Evolutionary conservation across 2,329 filamentous ascomycete genomes (phyloP), one percentile per base, ranked within the genome.

Genomic region (Penicillium sp.): DNA sequence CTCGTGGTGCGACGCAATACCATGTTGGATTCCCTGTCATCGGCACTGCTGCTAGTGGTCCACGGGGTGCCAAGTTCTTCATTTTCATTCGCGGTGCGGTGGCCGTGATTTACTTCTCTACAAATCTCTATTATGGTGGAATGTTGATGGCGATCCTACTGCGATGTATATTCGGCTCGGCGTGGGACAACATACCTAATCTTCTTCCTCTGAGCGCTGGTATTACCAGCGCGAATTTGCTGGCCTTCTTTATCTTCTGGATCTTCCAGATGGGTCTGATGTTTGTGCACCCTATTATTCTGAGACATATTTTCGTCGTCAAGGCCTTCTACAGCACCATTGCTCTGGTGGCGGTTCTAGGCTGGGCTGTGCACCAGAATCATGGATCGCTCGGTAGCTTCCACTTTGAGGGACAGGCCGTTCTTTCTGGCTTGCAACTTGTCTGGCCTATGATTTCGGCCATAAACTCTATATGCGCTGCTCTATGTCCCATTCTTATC

Each of bases 11-110:
- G 8, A 45, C 43, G 11, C 43, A 61, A 44, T 74, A 75, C 55
- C 73, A 75, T 50, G 59, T 75, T 28, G 73, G 72, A 31, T 73
- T 71, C 35, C 72, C 72, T 1, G 69, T 73, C 14, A 73, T 71
- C 38, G 66, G 66, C 8, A 63, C 71, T n/a, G 64, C 69, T 2
- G 61, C 66, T 7, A 65, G 69, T 2, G 72, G 72, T 6, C 69
- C 77, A 51, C 71, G 69, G 30, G 75, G 74, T 16, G 70, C 72
- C 1, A 70, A 71, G 52, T 72, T 74, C 28, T 77, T 78, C 60
- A 66, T 77, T 37, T 70, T 74, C 57, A 73, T 50, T 73, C 73
- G 5, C 26, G 51, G 50, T 25, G 46, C 56, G 4, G 52, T 52
- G 2, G 51, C 51, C 1, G 37, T 37, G 5, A 73, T 68, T 10